Conservation (phyloP, 2,329 filamentous ascomycete genomes). For the Triangularia setosa region DNA sequence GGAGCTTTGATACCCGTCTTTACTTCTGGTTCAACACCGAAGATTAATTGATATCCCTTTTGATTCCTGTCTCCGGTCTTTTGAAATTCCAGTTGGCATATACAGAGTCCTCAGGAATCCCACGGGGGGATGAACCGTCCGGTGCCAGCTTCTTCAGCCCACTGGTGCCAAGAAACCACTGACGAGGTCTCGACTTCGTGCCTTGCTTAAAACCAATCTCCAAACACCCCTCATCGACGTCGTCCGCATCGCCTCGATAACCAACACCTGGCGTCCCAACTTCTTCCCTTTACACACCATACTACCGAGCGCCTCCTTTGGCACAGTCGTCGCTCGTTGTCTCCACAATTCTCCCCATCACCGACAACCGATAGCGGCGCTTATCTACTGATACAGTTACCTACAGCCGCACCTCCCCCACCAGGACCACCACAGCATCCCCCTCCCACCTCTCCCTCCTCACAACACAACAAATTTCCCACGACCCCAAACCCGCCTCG, state of each 20-base stretch:
- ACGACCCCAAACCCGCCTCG: not conserved
- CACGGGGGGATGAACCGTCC: not conserved
- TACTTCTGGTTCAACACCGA: not conserved
- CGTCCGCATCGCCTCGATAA: not conserved
- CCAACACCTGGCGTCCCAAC: not conserved
- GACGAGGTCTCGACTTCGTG: not conserved
- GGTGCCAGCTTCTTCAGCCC: not conserved
- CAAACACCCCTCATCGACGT: not conserved
- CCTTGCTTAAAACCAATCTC: not conserved
- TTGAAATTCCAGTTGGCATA: not conserved
- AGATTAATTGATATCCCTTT: not conserved
- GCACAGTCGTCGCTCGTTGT: not conserved
- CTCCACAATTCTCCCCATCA: not conserved
- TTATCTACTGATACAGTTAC: not conserved
- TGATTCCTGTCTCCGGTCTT: not conserved
- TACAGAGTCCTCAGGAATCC: not conserved
- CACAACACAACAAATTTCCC: not conserved
- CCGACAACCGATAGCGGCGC: not conserved
- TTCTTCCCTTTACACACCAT: not conserved
- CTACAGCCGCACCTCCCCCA: not conserved
- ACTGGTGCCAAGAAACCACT: not conserved
- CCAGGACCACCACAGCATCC: conserved; percentile 1
- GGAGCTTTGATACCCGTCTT: not conserved
- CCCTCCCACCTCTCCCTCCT: not conserved
- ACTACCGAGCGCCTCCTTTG: not conserved